Conservation (phyloP, 1,284 basidiomycete species). For the Hypsizygus ulmarius region DNA sequence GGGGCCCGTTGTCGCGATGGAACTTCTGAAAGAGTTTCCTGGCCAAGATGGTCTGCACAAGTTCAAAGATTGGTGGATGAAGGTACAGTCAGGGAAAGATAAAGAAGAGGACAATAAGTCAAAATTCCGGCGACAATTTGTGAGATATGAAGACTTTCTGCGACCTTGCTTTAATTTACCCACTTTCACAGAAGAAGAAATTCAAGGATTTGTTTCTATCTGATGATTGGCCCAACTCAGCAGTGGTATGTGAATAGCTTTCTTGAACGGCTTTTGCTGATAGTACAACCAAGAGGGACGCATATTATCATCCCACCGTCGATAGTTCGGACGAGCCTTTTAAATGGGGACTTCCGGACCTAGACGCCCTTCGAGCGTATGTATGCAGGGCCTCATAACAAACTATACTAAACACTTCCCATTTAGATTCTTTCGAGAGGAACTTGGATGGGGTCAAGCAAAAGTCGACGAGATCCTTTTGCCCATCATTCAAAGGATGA, state of each 20-base stretch:
- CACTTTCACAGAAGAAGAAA: constrained; percentile 72
- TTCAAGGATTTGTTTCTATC: constrained; percentile 82
- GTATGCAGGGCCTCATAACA: constrained; percentile 25
- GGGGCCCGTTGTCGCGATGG: constrained; percentile 96
- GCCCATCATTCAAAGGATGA: constrained; percentile 92
- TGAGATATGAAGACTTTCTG: constrained; percentile 37
- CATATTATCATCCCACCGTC: constrained; percentile 89
- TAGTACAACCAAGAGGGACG: constrained; percentile 65
- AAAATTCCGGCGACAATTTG: constrained; percentile 82
- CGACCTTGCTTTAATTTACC: background rate
- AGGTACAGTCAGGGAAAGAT: constrained; percentile 91
- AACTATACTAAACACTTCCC: background rate
- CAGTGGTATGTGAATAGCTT: constrained; percentile 59
- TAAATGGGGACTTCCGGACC: constrained; percentile 95
- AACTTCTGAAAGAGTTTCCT: constrained; percentile 88
- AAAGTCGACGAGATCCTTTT: constrained; percentile 93
- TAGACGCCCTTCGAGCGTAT: constrained; percentile 84
- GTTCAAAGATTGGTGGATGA: constrained; percentile 95
- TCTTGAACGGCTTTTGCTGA: constrained; percentile 8
- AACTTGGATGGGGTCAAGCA: constrained; percentile 81
- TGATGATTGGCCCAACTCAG: constrained; percentile 86
- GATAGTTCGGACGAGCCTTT: constrained; percentile 93
- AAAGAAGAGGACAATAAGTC: constrained; percentile 66
- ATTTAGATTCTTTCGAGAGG: constrained; percentile 77
- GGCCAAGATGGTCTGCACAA: constrained; percentile 79